phyloP scores from a whole-genome alignment of 129 eudicot genomes.

The Silybum marianum region DNA sequence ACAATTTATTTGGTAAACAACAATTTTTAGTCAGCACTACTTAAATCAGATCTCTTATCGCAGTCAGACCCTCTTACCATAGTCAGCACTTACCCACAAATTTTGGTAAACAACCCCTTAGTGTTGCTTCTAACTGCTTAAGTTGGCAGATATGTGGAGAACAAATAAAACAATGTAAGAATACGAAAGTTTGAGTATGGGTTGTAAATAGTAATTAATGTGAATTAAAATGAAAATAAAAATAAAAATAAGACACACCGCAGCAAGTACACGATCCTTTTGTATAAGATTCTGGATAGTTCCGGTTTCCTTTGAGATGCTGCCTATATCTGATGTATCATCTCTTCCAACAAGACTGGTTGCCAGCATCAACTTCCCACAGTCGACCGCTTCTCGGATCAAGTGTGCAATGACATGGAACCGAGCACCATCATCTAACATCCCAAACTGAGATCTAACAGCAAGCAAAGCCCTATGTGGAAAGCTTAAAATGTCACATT shows the following conservation, averaged over 20 bases:
- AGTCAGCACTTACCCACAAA: too few species aligned
- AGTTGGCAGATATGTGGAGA: constrained; percentile 2
- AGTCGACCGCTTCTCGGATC: constrained; percentile 89
- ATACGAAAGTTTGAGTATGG: not conserved
- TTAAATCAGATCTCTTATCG: too few species aligned
- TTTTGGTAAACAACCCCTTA: too few species aligned
- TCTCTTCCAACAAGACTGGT: constrained; percentile 64
- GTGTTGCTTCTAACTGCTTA: not conserved
- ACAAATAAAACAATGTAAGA: not conserved
- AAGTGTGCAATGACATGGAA: constrained; percentile 88
- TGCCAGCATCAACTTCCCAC: constrained; percentile 85
- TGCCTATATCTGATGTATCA: constrained; percentile 60
- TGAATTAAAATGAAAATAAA: constrained; percentile 16
- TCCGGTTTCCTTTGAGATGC: constrained; percentile 54
- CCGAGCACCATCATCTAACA: constrained; percentile 89
- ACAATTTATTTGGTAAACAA: too few species aligned
- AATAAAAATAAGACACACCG: constrained; percentile 50
- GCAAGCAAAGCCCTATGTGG: constrained; percentile 78
- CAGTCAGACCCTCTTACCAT: too few species aligned
- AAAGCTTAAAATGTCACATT: constrained; percentile 30
- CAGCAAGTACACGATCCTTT: constrained; percentile 81
- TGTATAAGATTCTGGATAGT: constrained; percentile 83
- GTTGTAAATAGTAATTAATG: not conserved
- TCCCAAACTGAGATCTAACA: constrained; percentile 79
- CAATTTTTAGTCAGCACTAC: too few species aligned